Base-by-base conservation (phyloP, 1,284 basidiomycete genomes). In the Ustilago crameri region DNA sequence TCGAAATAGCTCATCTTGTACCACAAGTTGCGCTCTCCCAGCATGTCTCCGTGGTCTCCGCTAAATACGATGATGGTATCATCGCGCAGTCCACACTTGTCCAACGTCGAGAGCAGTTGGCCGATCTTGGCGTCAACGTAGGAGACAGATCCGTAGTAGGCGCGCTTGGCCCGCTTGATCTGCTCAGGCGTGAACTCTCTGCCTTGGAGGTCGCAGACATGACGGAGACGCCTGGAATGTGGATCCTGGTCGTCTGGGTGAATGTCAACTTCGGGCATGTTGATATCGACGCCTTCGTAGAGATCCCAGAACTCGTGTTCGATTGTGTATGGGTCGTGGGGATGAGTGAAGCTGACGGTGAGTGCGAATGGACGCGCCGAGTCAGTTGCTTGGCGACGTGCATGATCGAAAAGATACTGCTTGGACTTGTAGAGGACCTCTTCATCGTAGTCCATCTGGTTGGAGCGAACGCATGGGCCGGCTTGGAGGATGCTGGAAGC, bases 1-100 rank as follows among this genome's bases (percentile, higher is more conserved):
- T 66, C 64, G 45, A 60, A 66, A 52, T 66, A 66, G 52, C 64
- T 66, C 64, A 66, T 66, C 52, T 66, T 66, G 64, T 66, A 66
- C 64, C 64, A 66, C n/a, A 66, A 44, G 20, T 42, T 43, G 5
- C 64, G 64, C 45, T 66, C 64, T 23, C 64, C 64, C 9, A 66
- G 57, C 64, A 66, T 66, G 26, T 66, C 64, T 7, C 64, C 64
- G 38, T 66, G 64, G 35, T 66, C 64, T 22, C 64, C 64, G 51
- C 64, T 66, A 15, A 66, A 66, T 34, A 66, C 64, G 24, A 66
- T 40, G 53, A 66, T 56, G 32, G 64, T 66, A 26, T 66, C 38
- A 44, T 66, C 52, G 24, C 57, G 64, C 52, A 66, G 35, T 17
- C 64, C 64, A 18, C 64, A 66, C 45, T 60, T 57, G 49, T 66